A percentile compares a stretch with the other conserved stretches of the same genome.
Evolutionary conservation across 768 basidiomycete species (phyloP).

Genomic region (Strobilomyces confusus): DNA sequence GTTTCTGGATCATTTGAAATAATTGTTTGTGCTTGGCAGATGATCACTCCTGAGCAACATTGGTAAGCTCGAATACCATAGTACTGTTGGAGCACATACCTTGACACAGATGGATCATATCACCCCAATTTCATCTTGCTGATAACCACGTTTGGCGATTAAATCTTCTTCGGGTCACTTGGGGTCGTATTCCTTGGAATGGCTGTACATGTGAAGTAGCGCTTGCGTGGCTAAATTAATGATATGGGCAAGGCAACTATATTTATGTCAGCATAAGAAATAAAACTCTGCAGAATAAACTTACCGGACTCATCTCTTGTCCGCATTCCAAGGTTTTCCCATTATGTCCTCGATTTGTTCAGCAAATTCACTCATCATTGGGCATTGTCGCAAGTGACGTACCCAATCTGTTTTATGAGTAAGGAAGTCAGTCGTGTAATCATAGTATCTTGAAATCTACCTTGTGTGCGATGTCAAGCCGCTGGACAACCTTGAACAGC

Average conservation of each 20-base stretch:
- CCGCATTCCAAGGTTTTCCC: not conserved
- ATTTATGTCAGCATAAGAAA: too few relatives aligned
- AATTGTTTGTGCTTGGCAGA: not conserved
- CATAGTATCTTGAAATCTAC: slow-evolving; percentile 6
- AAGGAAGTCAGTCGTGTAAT: not conserved
- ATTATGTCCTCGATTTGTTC: not conserved
- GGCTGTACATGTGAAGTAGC: not conserved
- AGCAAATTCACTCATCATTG: not conserved
- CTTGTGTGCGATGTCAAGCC: slow-evolving; percentile 28
- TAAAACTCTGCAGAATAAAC: too few relatives aligned
- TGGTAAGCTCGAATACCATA: not conserved
- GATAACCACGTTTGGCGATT: accelerated
- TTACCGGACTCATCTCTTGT: not conserved
- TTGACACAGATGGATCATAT: not conserved
- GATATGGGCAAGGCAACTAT: not conserved
- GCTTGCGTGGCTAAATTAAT: not conserved
- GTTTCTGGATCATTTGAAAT: not conserved
- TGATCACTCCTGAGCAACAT: not conserved
- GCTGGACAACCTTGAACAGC: slow-evolving; percentile 32
- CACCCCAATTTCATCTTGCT: not conserved
- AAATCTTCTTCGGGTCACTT: not conserved
- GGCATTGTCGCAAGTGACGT: not conserved
- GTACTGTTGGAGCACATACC: too few relatives aligned
- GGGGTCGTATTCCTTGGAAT: not conserved
- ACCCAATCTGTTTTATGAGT: not conserved